These are phyloP conservation scores for Cucurbita moschata DNA, from an alignment of 306 rosid genomes.

Conservation along the genomic window DNA sequence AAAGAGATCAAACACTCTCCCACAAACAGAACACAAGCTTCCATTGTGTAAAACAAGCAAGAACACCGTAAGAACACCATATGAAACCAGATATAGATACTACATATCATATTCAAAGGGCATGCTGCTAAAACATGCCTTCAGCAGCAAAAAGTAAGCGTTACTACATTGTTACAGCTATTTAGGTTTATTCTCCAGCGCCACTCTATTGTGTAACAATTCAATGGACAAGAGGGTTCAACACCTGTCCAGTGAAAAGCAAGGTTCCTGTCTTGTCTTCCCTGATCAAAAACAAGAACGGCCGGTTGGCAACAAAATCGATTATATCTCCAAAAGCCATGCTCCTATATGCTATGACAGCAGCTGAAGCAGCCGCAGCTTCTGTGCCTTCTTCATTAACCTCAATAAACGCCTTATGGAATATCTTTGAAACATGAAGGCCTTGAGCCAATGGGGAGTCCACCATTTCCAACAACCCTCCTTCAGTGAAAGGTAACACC, in stretches of 20 bases:
- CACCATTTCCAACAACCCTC: conserved; percentile 41
- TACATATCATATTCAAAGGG: neutral
- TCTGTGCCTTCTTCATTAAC: neutral
- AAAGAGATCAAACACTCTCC: too few relatives aligned
- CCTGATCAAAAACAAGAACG: conserved; percentile 54
- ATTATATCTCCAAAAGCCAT: neutral
- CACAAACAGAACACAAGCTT: neutral
- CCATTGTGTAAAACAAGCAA: neutral
- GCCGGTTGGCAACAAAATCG: conserved; percentile 74
- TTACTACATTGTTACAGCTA: neutral
- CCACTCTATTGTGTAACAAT: neutral
- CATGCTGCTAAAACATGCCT: neutral
- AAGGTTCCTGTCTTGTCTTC: conserved; percentile 55
- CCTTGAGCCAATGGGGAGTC: neutral
- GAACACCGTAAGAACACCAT: neutral
- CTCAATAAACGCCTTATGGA: neutral
- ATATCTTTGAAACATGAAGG: neutral
- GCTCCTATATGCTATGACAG: neutral
- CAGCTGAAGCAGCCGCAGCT: conserved; percentile 40
- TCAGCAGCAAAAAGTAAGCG: neutral
- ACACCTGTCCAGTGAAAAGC: conserved; percentile 61
- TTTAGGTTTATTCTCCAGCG: neutral
- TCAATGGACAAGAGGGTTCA: conserved; percentile 44
- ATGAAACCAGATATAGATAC: neutral
- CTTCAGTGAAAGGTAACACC: conserved; percentile 39